Conservation (phyloP, 192 early-diverging fungal genomes). For the Backusella australiensis region DNA sequence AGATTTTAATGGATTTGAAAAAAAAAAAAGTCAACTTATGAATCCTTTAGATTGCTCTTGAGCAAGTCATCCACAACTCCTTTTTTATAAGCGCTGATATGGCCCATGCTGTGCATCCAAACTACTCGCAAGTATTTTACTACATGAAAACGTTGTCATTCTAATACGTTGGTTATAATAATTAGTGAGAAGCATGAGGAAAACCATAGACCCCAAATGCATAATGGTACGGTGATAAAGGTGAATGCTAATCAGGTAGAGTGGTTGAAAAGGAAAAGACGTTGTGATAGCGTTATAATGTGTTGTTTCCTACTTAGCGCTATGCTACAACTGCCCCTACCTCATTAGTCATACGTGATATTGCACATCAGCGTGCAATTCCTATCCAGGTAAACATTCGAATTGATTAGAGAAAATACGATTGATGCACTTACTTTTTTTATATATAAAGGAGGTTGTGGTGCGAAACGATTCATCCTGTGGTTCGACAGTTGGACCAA, state of each 20-base stretch:
- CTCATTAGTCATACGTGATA: constrained; percentile 67
- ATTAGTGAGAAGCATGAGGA: constrained; percentile 80
- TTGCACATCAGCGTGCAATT: constrained; percentile 72
- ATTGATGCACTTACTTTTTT: not conserved
- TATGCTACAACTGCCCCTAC: constrained; percentile 78
- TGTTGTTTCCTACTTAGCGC: constrained; percentile 36
- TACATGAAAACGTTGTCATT: not conserved
- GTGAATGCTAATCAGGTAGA: constrained; percentile 90
- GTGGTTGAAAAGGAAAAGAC: not conserved
- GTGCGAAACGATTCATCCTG: constrained; percentile 93
- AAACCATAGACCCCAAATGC: constrained; percentile 86
- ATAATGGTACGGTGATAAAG: constrained; percentile 95
- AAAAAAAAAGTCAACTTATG: not conserved
- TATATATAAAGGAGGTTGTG: constrained; percentile 57
- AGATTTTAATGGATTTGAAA: not conserved
- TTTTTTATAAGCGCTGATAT: constrained; percentile 90
- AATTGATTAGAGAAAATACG: too few species aligned
- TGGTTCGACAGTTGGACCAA: constrained; percentile 96
- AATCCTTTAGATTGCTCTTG: constrained; percentile 36
- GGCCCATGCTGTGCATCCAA: constrained; percentile 90
- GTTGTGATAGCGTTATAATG: not conserved
- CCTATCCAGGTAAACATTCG: constrained; percentile 61
- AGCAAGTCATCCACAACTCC: constrained; percentile 79
- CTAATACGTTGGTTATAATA: too few species aligned
- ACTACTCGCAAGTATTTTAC: constrained; percentile 51